Base-by-base conservation (phyloP, 176 grass and related monocot species). In the Juncus effusus region DNA sequence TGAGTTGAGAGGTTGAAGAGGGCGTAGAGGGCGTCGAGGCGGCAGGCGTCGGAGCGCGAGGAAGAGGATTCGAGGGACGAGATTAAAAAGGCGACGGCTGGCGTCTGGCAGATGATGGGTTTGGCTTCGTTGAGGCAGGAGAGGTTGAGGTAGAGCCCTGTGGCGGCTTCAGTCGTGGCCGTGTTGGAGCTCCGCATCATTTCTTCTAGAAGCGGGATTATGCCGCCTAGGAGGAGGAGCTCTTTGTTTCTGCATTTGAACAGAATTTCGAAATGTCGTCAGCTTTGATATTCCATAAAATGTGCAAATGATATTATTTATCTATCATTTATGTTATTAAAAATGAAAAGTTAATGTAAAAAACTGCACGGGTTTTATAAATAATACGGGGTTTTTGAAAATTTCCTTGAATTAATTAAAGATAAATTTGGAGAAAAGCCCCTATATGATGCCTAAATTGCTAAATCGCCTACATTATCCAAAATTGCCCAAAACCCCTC, bases 131-230 rank as follows among this genome's bases (percentile, higher is more conserved):
- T 52, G 2, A 96, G 74, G 71, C 87, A 91, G 15, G 92, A 91
- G 0, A 96, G 74, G 36, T 91, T 96, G 45, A 88, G 81, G 79
- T 83, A 96, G 42, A 96, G 89, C 11, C 87, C 92, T 6, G 85
- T 62, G 9, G 87, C 82, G 0, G 79, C 87, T 62, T 96, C 87
- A 2, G 61, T 58, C 41, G 79, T 44, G 13, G 13, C 53, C n/a
- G 4, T 79, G 36, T 80, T 64, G 6, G 44, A 47, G 44, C 9
- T 83, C 59, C 80, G 65, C 36, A 88, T 74, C 92, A 96, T 96
- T 76, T 79, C 58, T 76, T 91, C 92, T 3, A 96, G 64, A 36
- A 91, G 42, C 40, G 81, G 62, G 37, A 88, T 88, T 10, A 91
- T 45, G 56, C 82, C 84, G 10, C 84, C 73, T 50, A 74, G 58